These are phyloP conservation scores for Tetracladium setigerum DNA, from an alignment of 495 filamentous ascomycete genomes.

Conservation along the genomic window DNA sequence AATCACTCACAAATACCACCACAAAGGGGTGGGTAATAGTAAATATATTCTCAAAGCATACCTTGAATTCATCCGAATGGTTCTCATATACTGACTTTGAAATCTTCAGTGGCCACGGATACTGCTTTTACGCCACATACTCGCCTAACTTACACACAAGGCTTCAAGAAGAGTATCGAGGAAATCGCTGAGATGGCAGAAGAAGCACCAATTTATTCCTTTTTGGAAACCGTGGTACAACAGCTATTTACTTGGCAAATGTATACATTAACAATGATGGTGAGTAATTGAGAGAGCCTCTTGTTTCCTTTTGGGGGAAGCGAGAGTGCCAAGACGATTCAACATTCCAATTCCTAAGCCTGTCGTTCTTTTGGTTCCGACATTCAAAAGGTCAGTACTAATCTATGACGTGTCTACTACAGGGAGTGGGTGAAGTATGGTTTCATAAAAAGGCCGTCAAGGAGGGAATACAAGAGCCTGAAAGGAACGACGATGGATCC, in stretches of 20 bases:
- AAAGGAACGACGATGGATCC: too few relatives aligned
- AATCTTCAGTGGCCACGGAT: constrained; percentile 74
- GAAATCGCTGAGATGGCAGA: constrained; percentile 79
- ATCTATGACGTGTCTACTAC: too few relatives aligned
- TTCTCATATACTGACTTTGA: too few relatives aligned
- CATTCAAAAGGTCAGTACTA: too few relatives aligned
- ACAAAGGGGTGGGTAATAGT: constrained; percentile 84
- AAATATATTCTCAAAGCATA: too few relatives aligned
- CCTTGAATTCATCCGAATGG: too few relatives aligned
- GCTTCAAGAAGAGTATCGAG: constrained; percentile 57
- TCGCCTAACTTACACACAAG: constrained; percentile 60
- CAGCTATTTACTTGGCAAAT: constrained; percentile 82
- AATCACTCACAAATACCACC: constrained; percentile 83
- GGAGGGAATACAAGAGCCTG: too few relatives aligned
- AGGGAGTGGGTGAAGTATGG: too few relatives aligned
- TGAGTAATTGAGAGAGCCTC: constrained; percentile 80
- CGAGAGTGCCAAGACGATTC: constrained; percentile 77
- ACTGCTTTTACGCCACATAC: constrained; percentile 93
- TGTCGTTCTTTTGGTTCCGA: too few relatives aligned
- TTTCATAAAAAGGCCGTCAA: too few relatives aligned
- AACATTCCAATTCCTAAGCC: too few relatives aligned
- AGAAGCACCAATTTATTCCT: constrained; percentile 81
- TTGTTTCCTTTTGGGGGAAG: constrained; percentile 74
- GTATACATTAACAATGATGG: constrained; percentile 87
- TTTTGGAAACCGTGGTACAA: constrained; percentile 60